phyloP scores from a whole-genome alignment of 2,329 filamentous ascomycete species.

The Phialophora expanda region DNA sequence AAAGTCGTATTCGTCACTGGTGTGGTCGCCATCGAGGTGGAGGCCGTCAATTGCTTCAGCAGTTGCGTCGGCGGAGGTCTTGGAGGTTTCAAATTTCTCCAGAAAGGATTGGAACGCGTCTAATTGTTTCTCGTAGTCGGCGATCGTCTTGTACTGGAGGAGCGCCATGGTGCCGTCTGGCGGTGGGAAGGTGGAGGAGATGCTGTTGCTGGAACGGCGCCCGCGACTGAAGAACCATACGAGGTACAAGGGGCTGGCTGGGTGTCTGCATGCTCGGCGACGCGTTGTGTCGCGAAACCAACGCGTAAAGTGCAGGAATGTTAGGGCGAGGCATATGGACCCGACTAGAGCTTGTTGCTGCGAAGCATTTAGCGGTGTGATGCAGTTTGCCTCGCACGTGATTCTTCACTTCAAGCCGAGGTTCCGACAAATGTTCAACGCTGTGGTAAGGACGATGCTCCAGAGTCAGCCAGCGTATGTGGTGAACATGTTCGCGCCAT shows the following conservation, averaged over 20 bases:
- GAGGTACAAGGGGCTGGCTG: slow-evolving; percentile 9
- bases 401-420: background rate
- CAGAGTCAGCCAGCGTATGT: background rate
- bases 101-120: slow-evolving; percentile 83
- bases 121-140: slow-evolving; percentile 88
- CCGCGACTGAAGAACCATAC: slow-evolving; percentile 13
- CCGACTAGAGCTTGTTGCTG: background rate
- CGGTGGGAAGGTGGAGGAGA: background rate
- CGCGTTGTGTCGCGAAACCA: slow-evolving; percentile 14
- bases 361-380: background rate
- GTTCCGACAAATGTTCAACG: no score
- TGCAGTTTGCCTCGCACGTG: background rate
- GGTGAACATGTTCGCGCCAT: background rate
- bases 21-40: slow-evolving; percentile 82
- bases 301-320: slow-evolving; percentile 23
- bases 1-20: slow-evolving; percentile 90
- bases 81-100: slow-evolving; percentile 77
- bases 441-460: background rate
- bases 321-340: slow-evolving; percentile 6
- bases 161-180: slow-evolving; percentile 72
- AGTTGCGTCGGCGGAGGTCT: slow-evolving; percentile 69
- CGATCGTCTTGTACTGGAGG: slow-evolving; percentile 74
- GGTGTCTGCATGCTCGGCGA: slow-evolving; percentile 9
- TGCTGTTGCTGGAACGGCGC: slow-evolving; percentile 1
- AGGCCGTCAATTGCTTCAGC: slow-evolving; percentile 83